Base-by-base conservation (phyloP, 805 yeast species). In the Candida schatavii region DNA sequence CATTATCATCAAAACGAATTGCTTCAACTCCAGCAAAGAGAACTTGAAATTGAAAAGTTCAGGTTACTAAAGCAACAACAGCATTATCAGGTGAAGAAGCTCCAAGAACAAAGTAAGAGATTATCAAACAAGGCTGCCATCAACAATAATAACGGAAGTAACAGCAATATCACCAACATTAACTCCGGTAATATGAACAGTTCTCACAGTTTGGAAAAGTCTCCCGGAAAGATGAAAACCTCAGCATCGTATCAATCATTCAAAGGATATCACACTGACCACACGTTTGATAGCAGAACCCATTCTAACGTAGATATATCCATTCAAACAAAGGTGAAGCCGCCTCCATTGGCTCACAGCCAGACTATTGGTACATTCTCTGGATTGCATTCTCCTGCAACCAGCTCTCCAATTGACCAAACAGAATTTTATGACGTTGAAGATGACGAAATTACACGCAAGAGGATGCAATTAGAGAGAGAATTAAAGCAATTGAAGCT, bases 401-500 rank as follows among this genome's bases (percentile, higher is more conserved):
- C 19, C 5, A 17, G 7, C 18, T 31, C 35, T 5, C 35, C 35
- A 5, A 5, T 20, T 5, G 35, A 31, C 18, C 21, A 31, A 18
- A 11, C 19, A 13, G 6, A 17, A 22, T 33, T 20, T 6, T 42
- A 37, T 33, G 30, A 25, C 33, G 46, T 46, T 35, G 59, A 55
- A 15, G 50, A 52, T 18, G 62, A 63, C 34, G 70, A 64, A 30
- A 57, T 69, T 26, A 54, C 62, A 2, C 49, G 51, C 30, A 67
- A 64, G 47, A 59, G 64, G 42, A 69, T 62, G 32, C 70, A 65
- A 48, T 58, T 70, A 37, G 74, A 70, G 46, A 37, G 60, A 49
- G 74, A 68, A 46, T 54, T 70, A 34, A 58, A 59, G 29, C 63
- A 61, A 27, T 54, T 66, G 43, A 60, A 55, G 35, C 53, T 57